Base-by-base conservation (phyloP, 768 basidiomycete genomes). In the Trametes gibbosa region DNA sequence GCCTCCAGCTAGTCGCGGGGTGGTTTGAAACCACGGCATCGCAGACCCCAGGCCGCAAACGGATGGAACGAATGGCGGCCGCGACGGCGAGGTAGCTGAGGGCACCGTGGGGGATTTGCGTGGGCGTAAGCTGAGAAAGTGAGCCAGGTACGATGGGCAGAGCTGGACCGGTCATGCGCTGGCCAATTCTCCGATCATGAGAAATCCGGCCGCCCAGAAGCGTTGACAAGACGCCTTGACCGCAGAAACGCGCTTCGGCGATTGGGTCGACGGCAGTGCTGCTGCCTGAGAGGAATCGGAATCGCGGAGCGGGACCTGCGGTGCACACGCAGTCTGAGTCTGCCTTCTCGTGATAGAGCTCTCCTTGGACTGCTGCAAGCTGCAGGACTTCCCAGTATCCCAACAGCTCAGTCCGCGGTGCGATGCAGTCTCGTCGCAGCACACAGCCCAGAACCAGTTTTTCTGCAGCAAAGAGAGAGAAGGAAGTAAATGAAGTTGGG, bases 101-200 rank as follows among this genome's bases (percentile, higher is more conserved):
- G 6, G 14, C 17, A 21, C 17, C 16, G 17, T 42, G 41, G n/a
- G n/a, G n/a, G 10, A 32, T 32, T 4, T 32, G 29, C 29, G 10
- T 10, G 5, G 29, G 29, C 29, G 29, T 32, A 32, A 32, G 29
- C 10, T 32, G 29, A 32, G 29, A 32, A 51, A 42, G 29, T 25
- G 58, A 43, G 1, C 34, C 48, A 56, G 55, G 50, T 43, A 50
- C 34, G 5, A 21, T 35, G 47, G 50, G 35, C 50, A 34, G 29
- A 29, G 21, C 45, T 61, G 50, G 59, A 23, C 54, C 56, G 60
- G 51, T 62, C 60, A 62, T 62, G 60, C 60, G 60, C 56, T 62
- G 19, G 7, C 37, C 27, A 56, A 62, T 62, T 57, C 60, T 62
- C 60, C 60, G 60, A 62, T 62, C 60, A 62, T 62, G 60, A 62